Evolutionary conservation across 2,329 filamentous ascomycete genomes (phyloP).

Genomic region (Elsinoe fawcettii): DNA sequence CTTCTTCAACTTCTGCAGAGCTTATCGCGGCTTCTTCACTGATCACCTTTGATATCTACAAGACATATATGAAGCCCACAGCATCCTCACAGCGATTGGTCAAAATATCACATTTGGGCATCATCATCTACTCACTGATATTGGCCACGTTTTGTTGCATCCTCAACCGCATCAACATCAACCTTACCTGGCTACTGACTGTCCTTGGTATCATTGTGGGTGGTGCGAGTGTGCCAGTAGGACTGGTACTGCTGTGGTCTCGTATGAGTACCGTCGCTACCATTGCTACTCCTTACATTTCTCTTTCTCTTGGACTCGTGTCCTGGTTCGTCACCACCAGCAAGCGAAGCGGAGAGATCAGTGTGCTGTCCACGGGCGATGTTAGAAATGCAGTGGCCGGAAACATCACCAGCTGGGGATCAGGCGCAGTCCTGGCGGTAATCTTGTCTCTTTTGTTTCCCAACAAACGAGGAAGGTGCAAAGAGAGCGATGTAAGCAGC

Average conservation of each 20-base stretch:
- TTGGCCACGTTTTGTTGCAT: slow-evolving; percentile 33
- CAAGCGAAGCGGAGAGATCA: slow-evolving; percentile 27
- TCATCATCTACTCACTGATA: slow-evolving; percentile 28
- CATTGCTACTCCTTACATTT: slow-evolving; percentile 27
- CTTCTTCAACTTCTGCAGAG: slow-evolving; percentile 31
- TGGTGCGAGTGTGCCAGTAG: slow-evolving; percentile 29
- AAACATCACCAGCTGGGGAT: slow-evolving; percentile 21
- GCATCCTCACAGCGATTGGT: slow-evolving; percentile 29
- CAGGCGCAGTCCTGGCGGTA: slow-evolving; percentile 25
- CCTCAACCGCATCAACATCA: slow-evolving; percentile 31
- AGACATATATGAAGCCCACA: slow-evolving; percentile 34
- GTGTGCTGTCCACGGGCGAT: slow-evolving; percentile 29
- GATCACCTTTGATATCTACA: slow-evolving; percentile 39
- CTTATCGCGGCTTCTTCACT: slow-evolving; percentile 35
- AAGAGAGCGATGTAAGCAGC: slow-evolving; percentile 28
- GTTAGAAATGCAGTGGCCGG: slow-evolving; percentile 32
- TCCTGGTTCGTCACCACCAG: slow-evolving; percentile 33
- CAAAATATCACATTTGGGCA: slow-evolving; percentile 30
- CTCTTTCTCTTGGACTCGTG: slow-evolving; percentile 29
- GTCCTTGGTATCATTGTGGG: slow-evolving; percentile 33
- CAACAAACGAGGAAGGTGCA: slow-evolving; percentile 30
- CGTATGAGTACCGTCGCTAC: slow-evolving; percentile 29
- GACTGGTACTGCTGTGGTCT: slow-evolving; percentile 31
- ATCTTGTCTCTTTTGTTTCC: slow-evolving; percentile 31
- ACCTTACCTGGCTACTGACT: slow-evolving; percentile 30